Evolutionary conservation across 2,329 filamentous ascomycete species (phyloP), one percentile per base, ranked within the genome.

Genomic region (Fusarium marasasianum): DNA sequence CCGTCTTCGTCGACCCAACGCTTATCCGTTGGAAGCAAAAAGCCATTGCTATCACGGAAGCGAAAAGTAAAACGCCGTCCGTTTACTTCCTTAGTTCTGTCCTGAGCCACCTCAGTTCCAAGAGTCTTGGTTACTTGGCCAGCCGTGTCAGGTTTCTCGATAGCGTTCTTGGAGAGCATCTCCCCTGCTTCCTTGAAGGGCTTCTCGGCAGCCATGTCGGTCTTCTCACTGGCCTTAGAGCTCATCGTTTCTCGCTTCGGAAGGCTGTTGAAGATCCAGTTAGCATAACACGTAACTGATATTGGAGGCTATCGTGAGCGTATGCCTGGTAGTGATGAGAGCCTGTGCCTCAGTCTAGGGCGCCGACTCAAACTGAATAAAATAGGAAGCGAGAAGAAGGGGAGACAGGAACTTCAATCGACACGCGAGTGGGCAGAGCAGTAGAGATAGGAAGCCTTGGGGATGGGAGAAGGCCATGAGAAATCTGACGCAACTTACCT

Each of bases 121-220:
- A 26, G 24, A 26, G 24, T 26, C 24, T 26, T 26, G 24, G 24
- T 26, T 26, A 26, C 24, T 26, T 26, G 24, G 24, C 24, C 24
- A 26, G 24, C 24, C 24, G 24, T 26, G 24, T 26, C 24, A 26
- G 24, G 24, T 26, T 26, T 26, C 24, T 26, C 24, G 24, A 26
- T 26, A 26, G 24, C 24, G 24, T 26, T 26, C 24, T 26, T 35
- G 6, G 31, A 24, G 29, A 18, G 22, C 11, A 17, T 48, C 9
- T 48, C 13, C 45, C 9, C 45, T 0, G 18, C 13, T 6, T 50
- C 0, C 14, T 33, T 10, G 22, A 0, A n/a, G 22, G 31, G 31
- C 15, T 35, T 51, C 48, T 37, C 31, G 17, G 7, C 22, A 8
- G 13, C n/a, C 48, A 53, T 15, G 8, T 11, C 18, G 8, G 8